Percentiles rank a stretch among this genome's conserved stretches.
These are phyloP conservation scores for Lachnellula suecica DNA, from an alignment of 2,329 filamentous ascomycete genomes.

Conservation along the genomic window DNA sequence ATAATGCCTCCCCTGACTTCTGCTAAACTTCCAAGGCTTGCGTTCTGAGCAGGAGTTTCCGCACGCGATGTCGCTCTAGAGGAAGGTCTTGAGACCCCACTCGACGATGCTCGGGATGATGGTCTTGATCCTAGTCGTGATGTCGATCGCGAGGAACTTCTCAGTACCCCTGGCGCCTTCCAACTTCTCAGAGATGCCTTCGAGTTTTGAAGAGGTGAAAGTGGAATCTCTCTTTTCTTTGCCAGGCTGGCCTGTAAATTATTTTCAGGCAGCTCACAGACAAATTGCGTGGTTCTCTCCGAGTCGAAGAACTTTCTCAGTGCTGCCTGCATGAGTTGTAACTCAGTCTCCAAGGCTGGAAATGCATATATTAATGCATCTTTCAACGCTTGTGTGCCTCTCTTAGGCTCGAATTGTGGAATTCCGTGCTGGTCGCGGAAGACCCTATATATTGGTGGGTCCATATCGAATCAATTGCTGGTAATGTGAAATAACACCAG, in stretches of 20 bases:
- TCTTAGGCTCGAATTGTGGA: slow-evolving; percentile 20
- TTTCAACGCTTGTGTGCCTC: slow-evolving; percentile 19
- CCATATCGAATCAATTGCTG: slow-evolving; percentile 1
- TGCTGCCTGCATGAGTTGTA: slow-evolving; percentile 22
- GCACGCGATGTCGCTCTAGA: not conserved
- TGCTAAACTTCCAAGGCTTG: not conserved
- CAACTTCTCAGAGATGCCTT: slow-evolving; percentile 15
- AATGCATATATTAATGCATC: slow-evolving; percentile 20
- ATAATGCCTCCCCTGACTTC: slow-evolving; percentile 11
- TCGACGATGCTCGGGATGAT: slow-evolving; percentile 6
- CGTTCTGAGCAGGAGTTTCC: not conserved
- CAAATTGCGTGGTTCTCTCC: slow-evolving; percentile 13
- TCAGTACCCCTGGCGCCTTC: slow-evolving; percentile 5
- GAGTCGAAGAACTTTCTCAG: slow-evolving; percentile 20
- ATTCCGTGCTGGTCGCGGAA: slow-evolving; percentile 22
- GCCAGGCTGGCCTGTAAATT: slow-evolving; percentile 16
- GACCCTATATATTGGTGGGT: slow-evolving; percentile 16
- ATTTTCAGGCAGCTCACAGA: slow-evolving; percentile 19
- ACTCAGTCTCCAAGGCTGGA: slow-evolving; percentile 18
- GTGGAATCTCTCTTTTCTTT: slow-evolving; percentile 10
- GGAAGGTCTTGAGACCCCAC: slow-evolving; percentile 6
- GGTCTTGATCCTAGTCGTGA: not conserved
- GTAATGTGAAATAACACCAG: not conserved
- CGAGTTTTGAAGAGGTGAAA: slow-evolving; percentile 3
- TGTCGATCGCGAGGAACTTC: not conserved